Conservation (phyloP, 331 rosid genomes). For the Ulmus americana region DNA sequence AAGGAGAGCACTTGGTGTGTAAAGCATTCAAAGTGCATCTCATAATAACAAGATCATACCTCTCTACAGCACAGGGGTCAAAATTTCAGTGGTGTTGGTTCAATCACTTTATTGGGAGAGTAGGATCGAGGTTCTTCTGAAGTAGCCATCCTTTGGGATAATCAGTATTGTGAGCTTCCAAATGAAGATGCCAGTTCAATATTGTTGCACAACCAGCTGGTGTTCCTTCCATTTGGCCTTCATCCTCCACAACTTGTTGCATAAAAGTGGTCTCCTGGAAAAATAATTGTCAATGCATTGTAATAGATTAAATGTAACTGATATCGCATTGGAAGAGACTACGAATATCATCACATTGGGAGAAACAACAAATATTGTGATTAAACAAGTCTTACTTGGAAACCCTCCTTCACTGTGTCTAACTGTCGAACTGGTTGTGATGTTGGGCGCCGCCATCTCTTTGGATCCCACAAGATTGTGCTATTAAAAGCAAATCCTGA, state of each 20-base stretch:
- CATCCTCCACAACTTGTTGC: conserved; percentile 86
- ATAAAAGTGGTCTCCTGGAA: conserved; percentile 91
- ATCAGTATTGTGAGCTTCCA: conserved; percentile 40
- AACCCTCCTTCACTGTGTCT: conserved; percentile 91
- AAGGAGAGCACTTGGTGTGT: background rate
- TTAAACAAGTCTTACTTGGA: conserved; percentile 53
- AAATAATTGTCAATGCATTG: conserved; percentile 13
- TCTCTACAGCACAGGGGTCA: conserved; percentile 32
- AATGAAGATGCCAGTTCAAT: conserved; percentile 97
- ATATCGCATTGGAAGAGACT: background rate
- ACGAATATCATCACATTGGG: background rate
- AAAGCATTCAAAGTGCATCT: background rate
- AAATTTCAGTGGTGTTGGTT: conserved; percentile 26
- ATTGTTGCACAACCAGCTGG: conserved; percentile 62
- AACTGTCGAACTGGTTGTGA: conserved; percentile 64
- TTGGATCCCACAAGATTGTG: conserved; percentile 91
- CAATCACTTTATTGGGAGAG: conserved; percentile 51
- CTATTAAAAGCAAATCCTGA: conserved; percentile 98
- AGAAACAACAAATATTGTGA: conserved; percentile 12
- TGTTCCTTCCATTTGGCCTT: conserved; percentile 81
- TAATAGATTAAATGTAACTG: background rate
- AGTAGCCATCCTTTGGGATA: conserved; percentile 90
- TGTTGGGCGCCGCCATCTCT: conserved; percentile 73
- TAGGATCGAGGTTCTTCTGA: conserved; percentile 63
- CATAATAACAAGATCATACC: conserved; percentile 42